A percentile compares a stretch with the other conserved stretches of the same genome.
These are phyloP conservation scores for Bacidia gigantensis DNA, from an alignment of 495 filamentous ascomycete genomes.

Conservation along the genomic window DNA sequence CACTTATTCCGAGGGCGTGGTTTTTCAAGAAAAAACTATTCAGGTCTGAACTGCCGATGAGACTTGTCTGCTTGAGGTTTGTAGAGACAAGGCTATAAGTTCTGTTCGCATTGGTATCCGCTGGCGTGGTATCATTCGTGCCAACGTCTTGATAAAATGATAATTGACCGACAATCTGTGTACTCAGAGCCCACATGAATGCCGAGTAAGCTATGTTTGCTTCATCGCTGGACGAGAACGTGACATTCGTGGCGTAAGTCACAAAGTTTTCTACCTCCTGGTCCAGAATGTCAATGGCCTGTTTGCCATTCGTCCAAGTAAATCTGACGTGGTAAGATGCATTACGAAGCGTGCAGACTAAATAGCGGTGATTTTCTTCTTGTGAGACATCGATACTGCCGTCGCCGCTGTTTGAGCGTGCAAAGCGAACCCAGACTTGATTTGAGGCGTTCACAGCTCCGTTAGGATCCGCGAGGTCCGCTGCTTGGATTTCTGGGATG, in stretches of 20 bases:
- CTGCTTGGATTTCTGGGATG: not conserved
- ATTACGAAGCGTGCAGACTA: conserved; percentile 11
- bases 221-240: not conserved
- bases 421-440: conserved; percentile 15
- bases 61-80: conserved; percentile 10
- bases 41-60: conserved; percentile 16
- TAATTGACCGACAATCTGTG: conserved; percentile 15
- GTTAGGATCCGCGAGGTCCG: not conserved
- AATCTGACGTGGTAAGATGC: conserved; percentile 6
- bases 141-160: conserved; percentile 6
- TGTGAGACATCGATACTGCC: not conserved
- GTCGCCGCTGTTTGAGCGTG: not conserved
- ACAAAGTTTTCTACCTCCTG: not conserved
- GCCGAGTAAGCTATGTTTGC: conserved; percentile 12
- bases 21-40: conserved; percentile 16
- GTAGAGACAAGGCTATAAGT: conserved; percentile 9
- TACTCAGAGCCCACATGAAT: conserved; percentile 11
- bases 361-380: not conserved
- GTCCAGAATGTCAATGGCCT: not conserved
- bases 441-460: conserved; percentile 10
- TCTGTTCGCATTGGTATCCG: not conserved
- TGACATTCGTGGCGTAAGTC: not conserved
- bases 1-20: not conserved
- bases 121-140: not conserved
- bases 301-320: not conserved